Base-by-base conservation (phyloP, 192 early-diverging fungal species). In the Mortierella alpina region DNA sequence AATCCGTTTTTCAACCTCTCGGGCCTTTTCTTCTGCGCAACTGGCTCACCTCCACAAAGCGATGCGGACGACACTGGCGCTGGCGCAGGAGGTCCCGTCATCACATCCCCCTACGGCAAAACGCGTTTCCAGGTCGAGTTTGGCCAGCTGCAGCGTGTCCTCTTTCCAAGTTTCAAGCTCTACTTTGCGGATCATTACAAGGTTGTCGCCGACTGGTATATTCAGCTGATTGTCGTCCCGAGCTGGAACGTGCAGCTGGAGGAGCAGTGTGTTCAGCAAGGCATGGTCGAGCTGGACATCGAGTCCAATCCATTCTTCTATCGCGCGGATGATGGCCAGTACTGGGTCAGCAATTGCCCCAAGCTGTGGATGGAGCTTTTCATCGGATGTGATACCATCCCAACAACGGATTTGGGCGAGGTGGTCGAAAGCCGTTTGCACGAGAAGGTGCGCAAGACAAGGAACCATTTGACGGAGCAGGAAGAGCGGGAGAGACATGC, bases 321-420 rank as follows among this genome's bases (percentile, higher is more conserved):
- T 66, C 58, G 70, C 18, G 77, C 77, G 14, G 77, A 72, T 47
- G 77, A 80, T 58, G 77, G 77, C 6, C 70, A 80, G 42, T 80
- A 68, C 42, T 72, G 77, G 77, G 77, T 80, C 48, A 80, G 77
- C 55, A 80, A 80, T 44, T 61, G 64, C 10, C 70, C 77, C 61
- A 80, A 80, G 52, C 70, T 80, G 11, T 80, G 77, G 77, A 80
- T 80, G 77, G 77, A 80, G 55, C 60, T 80, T 12, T 80, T 80
- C 52, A 80, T 80, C 59, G 77, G 77, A 54, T 80, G 77, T 55
- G 77, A 80, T 45, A 80, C 77, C 18, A 80, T 80, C 41, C 77
- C 77, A 6, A 80, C 77, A 4, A 80, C 77, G 44, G 77, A 72
- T 20, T 22, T 80, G 39, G 77, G 77, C 10, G 77, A 80, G 60